Evolutionary conservation across 805 yeast species (phyloP).

Genomic region (Teunomyces gatunensis): DNA sequence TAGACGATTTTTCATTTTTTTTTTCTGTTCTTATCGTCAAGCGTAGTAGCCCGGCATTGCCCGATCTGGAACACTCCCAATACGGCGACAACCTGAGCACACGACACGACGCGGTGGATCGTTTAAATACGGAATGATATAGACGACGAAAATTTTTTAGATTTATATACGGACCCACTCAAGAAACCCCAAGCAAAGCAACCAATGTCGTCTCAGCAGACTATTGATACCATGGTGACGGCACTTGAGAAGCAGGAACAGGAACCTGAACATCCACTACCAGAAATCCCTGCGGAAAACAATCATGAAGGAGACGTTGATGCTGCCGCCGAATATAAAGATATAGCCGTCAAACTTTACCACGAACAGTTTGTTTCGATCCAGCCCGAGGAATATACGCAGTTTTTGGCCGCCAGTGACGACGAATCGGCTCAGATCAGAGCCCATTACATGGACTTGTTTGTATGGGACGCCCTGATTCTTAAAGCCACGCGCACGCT

Average conservation of each 20-base stretch:
- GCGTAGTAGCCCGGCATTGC: not conserved
- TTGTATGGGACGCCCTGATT: conserved; percentile 49
- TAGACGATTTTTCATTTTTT: not conserved
- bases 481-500: conserved; percentile 55
- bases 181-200: not conserved
- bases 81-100: too few relatives aligned
- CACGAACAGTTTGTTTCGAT: conserved; percentile 42
- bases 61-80: not conserved
- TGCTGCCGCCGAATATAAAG: conserved; percentile 20
- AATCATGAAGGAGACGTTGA: not conserved
- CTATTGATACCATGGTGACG: not conserved
- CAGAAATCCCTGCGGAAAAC: not conserved
- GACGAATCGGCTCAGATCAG: conserved; percentile 41
- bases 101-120: not conserved
- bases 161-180: not conserved
- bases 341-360: conserved; percentile 36
- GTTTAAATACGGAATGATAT: conserved; percentile 4
- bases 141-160: conserved; percentile 1
- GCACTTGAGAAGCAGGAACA: not conserved
- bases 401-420: conserved; percentile 37
- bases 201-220: not conserved
- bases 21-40: not conserved
- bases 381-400: conserved; percentile 44
- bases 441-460: conserved; percentile 45
- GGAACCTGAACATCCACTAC: not conserved